Conservation (phyloP, 257 asterid species). For the Lycium barbarum region DNA sequence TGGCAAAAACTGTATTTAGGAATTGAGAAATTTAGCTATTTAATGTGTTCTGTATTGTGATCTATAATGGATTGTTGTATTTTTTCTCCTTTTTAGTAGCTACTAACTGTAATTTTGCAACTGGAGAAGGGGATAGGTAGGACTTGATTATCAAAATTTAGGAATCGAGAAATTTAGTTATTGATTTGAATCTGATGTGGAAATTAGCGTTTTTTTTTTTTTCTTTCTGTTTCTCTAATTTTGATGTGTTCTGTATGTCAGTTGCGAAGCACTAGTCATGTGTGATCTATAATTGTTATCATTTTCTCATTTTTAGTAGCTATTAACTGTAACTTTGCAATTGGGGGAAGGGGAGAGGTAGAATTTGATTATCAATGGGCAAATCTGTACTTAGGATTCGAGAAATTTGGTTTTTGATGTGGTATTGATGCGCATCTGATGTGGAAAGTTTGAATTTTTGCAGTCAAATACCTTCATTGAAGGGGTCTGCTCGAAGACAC, state of each 20-base stretch:
- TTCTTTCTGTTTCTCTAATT: background rate
- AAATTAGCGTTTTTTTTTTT: background rate
- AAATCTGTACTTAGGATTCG: background rate
- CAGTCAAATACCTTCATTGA: constrained; percentile 90
- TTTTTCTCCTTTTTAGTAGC: background rate
- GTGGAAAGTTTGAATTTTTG: constrained; percentile 25
- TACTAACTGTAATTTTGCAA: background rate
- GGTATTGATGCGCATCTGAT: constrained; percentile 9
- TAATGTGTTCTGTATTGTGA: background rate
- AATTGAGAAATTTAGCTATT: background rate
- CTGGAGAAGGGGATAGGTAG: background rate
- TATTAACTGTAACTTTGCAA: background rate
- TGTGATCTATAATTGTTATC: background rate
- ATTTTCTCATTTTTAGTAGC: background rate
- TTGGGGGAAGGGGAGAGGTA: constrained; percentile 1
- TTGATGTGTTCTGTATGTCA: constrained; percentile 25
- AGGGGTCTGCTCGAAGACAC: constrained; percentile 83
- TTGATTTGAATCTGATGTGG: constrained; percentile 11
- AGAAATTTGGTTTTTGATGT: background rate
- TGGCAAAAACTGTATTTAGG: background rate
- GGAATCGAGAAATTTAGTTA: background rate
- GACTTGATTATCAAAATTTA: background rate
- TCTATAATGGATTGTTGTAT: background rate
- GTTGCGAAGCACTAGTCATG: constrained; percentile 26
- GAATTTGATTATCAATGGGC: background rate